These are phyloP conservation scores for Coelastrella sp. DNA, from an alignment of 139 green algal species.

Conservation along the genomic window DNA sequence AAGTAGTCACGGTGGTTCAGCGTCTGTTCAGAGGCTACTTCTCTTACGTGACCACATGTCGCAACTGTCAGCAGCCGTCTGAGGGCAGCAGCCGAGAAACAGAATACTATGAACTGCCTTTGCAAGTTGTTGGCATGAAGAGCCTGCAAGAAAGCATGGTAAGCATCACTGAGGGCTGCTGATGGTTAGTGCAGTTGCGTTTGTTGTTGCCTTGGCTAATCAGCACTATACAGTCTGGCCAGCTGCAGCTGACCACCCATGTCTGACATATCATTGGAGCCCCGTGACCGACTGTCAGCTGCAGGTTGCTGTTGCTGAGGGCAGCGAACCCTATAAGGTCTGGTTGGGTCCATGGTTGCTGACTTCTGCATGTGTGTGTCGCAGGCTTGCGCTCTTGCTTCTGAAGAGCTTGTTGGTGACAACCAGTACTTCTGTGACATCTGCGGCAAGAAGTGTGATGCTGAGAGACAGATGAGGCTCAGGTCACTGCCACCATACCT, in stretches of 20 bases:
- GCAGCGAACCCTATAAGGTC: no score
- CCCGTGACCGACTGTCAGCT: background rate
- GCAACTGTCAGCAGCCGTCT: slow-evolving; percentile 67
- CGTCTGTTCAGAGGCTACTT: slow-evolving; percentile 80
- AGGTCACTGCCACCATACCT: slow-evolving; percentile 83
- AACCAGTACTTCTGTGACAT: slow-evolving; percentile 90
- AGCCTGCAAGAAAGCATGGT: slow-evolving; percentile 55
- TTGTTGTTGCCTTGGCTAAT: background rate
- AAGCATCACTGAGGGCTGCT: background rate
- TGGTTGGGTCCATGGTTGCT: no score
- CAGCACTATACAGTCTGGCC: background rate
- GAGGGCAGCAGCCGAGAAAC: slow-evolving; percentile 54
- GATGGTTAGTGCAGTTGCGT: background rate
- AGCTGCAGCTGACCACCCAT: no score
- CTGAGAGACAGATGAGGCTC: slow-evolving; percentile 79
- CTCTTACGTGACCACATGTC: slow-evolving; percentile 85
- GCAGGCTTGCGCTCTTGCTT: slow-evolving; percentile 56
- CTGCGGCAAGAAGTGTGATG: slow-evolving; percentile 81
- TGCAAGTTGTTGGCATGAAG: slow-evolving; percentile 72
- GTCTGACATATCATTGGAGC: no score
- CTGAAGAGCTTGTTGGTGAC: slow-evolving; percentile 83
- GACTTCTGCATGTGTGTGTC: background rate
- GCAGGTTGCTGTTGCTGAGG: background rate
- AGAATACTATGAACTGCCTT: slow-evolving; percentile 91
- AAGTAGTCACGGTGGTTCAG: slow-evolving; percentile 57